Base-by-base conservation (phyloP, 192 early-diverging fungal species). In the Phycomyces nitens region DNA sequence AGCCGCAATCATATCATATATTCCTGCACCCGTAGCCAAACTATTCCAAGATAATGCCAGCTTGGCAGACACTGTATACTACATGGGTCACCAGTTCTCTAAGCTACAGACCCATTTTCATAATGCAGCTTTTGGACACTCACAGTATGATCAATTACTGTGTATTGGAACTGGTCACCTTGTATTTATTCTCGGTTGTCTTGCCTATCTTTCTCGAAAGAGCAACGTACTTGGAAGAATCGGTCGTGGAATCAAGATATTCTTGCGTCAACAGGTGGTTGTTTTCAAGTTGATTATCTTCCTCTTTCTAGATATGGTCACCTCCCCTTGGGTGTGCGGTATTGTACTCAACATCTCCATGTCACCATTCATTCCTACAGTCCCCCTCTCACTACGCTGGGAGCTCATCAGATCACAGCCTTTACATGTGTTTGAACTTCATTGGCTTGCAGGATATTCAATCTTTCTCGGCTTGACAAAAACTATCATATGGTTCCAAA, bases 401-500 rank as follows among this genome's bases (percentile, higher is more conserved):
- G 71, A 60, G 0, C 89, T 87, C 60, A 80, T 86, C 53, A 53
- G 68, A 5, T 55, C 70, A 10, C 77, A 82, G 18, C 88, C 88
- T 1, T 79, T 88, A 70, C 84, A 84, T 21, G 82, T 80, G 14
- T 69, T 79, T 54, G 84, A 92, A 50, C 74, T 92, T 60, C 93
- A 96, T 66, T 98, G 96, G 97, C 82, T 98, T 62, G 66, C 87
- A 1, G 97, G 97, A 1, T 93, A 94, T n/a, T 84, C 83, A 15
- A 95, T 97, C 68, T 95, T 97, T 92, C 91, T 93, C 58, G 82
- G 91, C 62, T 95, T 98, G 83, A 89, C 95, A 1, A 70, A 84
- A 3, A 92, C 94, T 66, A 85, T 98, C 1, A 64, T 85, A 22
- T 76, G 84, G 29, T 88, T 90, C 27, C 85, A 94, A 26, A 83